phyloP scores from a whole-genome alignment of 1,284 basidiomycete species.

The Pulchroboletus neoregius region DNA sequence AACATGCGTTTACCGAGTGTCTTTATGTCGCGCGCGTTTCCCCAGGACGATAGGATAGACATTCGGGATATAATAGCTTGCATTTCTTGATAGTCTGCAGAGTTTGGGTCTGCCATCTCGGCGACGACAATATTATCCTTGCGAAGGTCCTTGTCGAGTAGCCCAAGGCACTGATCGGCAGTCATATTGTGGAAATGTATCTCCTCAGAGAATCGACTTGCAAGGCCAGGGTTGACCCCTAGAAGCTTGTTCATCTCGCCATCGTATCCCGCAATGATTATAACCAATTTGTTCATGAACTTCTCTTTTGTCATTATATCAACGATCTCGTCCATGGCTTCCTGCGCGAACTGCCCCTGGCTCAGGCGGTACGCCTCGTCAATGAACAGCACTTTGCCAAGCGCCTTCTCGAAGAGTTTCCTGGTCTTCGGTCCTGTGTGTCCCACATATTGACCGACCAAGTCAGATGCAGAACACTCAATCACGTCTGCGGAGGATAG shows the following conservation, averaged over 20 bases:
- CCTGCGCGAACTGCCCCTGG: constrained; percentile 57
- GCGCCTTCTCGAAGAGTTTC: constrained; percentile 53
- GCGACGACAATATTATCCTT: constrained; percentile 41
- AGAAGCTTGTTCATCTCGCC: constrained; percentile 60
- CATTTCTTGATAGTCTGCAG: constrained; percentile 35
- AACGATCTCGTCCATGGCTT: constrained; percentile 67
- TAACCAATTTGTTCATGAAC: constrained; percentile 54
- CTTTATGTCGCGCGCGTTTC: constrained; percentile 59
- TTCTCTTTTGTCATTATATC: constrained; percentile 52
- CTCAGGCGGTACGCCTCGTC: constrained; percentile 63
- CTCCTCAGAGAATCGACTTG: constrained; percentile 62
- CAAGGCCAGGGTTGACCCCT: constrained; percentile 52
- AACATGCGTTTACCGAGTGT: constrained; percentile 49
- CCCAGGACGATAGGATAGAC: constrained; percentile 49
- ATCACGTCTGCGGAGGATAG: constrained; percentile 49
- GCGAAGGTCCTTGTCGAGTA: constrained; percentile 44
- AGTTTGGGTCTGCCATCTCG: constrained; percentile 35
- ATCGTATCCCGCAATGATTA: constrained; percentile 65
- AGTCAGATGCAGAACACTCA: constrained; percentile 62
- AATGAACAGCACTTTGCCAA: constrained; percentile 61
- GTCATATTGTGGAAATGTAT: constrained; percentile 51
- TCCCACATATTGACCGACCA: constrained; percentile 61
- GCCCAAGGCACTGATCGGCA: constrained; percentile 43
- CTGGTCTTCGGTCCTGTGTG: constrained; percentile 63
- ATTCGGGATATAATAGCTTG: constrained; percentile 37